These are phyloP conservation scores for Pharnaceum exiguum DNA, from an alignment of 148 eudicot species.

Conservation along the genomic window DNA sequence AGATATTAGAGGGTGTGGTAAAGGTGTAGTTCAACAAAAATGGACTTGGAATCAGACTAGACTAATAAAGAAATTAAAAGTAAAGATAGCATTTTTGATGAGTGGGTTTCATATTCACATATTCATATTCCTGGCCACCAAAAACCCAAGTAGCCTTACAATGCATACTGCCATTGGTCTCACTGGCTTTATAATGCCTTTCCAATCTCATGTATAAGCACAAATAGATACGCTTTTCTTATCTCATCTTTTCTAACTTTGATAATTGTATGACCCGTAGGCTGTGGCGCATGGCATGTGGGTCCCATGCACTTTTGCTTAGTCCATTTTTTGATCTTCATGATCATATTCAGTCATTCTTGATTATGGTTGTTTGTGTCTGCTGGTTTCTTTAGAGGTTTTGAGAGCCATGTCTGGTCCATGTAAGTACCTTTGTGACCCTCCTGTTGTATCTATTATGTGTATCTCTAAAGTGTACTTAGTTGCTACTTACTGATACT, in stretches of 20 bases:
- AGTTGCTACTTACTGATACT: background rate
- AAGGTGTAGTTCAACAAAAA: constrained; percentile 10
- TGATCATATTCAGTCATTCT: constrained; percentile 23
- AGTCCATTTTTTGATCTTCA: constrained; percentile 30
- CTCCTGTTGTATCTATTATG: background rate
- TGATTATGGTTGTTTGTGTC: constrained; percentile 32
- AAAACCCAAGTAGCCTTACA: constrained; percentile 24
- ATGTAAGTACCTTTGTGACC: constrained; percentile 30
- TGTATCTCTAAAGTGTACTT: background rate
- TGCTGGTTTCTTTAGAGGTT: constrained; percentile 26
- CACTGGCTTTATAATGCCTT: constrained; percentile 18
- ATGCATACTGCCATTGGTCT: constrained; percentile 22
- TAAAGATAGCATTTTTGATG: constrained; percentile 39
- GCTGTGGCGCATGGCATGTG: constrained; percentile 34
- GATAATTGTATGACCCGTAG: constrained; percentile 1
- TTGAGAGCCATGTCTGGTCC: constrained; percentile 35
- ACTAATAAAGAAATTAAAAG: constrained; percentile 27
- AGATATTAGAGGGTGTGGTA: constrained; percentile 1
- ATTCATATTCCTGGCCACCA: constrained; percentile 35
- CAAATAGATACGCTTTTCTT: constrained; percentile 14
- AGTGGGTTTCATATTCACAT: constrained; percentile 68
- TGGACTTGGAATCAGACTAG: constrained; percentile 18
- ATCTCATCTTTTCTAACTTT: constrained; percentile 3
- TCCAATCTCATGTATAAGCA: constrained; percentile 16
- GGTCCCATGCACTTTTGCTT: constrained; percentile 49